Percentiles rank a stretch among this genome's conserved stretches.
Evolutionary conservation across 2,329 filamentous ascomycete species (phyloP).

Genomic region (Penicillium oxalicum): DNA sequence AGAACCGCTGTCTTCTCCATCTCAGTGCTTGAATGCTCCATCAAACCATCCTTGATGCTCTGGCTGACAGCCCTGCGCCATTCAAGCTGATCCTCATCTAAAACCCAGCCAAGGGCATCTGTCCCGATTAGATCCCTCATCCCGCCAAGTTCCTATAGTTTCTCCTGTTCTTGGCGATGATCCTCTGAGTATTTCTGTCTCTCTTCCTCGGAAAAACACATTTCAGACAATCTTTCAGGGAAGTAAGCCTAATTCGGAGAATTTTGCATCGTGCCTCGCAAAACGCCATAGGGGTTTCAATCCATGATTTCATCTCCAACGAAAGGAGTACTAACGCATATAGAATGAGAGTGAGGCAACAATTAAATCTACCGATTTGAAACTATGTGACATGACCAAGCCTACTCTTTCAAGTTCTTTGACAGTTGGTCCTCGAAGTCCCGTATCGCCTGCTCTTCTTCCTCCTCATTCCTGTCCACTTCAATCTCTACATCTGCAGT

Average conservation of each 20-base stretch:
- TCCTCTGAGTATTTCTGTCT: neutral
- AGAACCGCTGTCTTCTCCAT: constrained; percentile 16
- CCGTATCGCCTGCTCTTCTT: too few relatives aligned
- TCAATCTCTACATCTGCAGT: too few relatives aligned
- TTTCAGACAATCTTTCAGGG: constrained; percentile 5
- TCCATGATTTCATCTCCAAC: neutral
- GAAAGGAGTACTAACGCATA: neutral
- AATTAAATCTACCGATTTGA: neutral
- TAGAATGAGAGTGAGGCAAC: neutral
- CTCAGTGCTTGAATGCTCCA: constrained; percentile 20
- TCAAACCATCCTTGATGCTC: constrained; percentile 16
- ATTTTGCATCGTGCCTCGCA: constrained; percentile 8
- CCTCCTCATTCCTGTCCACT: too few relatives aligned
- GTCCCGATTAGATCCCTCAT: constrained; percentile 22
- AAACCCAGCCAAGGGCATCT: constrained; percentile 23
- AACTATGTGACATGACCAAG: neutral
- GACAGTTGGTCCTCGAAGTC: too few relatives aligned
- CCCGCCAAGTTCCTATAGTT: neutral
- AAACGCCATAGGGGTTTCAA: constrained; percentile 5
- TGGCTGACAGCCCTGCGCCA: constrained; percentile 12
- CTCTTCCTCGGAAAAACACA: constrained; percentile 13
- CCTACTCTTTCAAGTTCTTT: too few relatives aligned
- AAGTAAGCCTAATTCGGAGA: constrained; percentile 19
- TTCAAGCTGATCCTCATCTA: constrained; percentile 20
- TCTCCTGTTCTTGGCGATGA: constrained; percentile 1